phyloP scores from a whole-genome alignment of 352 stramenopile genomes.

The Thalassiosira hispida region DNA sequence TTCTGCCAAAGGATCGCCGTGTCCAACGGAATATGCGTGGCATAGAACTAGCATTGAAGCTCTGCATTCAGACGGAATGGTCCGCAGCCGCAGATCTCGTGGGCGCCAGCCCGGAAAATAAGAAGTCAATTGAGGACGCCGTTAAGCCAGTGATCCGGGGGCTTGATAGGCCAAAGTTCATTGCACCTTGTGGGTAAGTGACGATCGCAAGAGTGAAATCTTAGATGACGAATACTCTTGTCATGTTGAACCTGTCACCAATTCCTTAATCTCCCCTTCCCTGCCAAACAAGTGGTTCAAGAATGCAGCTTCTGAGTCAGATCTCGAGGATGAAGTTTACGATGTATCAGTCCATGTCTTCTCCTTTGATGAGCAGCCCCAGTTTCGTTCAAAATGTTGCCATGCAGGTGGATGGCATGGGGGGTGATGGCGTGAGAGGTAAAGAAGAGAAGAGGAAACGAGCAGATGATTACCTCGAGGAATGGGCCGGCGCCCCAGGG shows the following conservation, averaged over 20 bases:
- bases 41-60: slow-evolving; percentile 7
- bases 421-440: not conserved
- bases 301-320: slow-evolving; percentile 17
- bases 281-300: too few species aligned
- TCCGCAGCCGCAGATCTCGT: not conserved
- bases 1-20: not conserved
- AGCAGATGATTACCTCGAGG: not conserved
- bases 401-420: too few species aligned
- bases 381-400: too few species aligned
- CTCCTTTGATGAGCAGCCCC: too few species aligned
- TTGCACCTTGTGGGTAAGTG: slow-evolving; percentile 5
- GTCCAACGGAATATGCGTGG: not conserved
- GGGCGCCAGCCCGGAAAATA: not conserved
- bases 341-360: not conserved
- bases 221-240: too few species aligned
- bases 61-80: slow-evolving; percentile 23
- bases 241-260: too few species aligned
- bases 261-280: too few species aligned
- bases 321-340: slow-evolving; percentile 2
- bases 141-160: not conserved
- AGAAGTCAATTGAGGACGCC: not conserved
- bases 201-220: too few species aligned
- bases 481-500: not conserved
- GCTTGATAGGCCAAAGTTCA: not conserved
- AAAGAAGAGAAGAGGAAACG: slow-evolving; percentile 3